A percentile compares a stretch with the other conserved stretches of the same genome.
Conservation (phyloP, 2,329 filamentous ascomycete genomes). For the Hyphodiscus sp. region DNA sequence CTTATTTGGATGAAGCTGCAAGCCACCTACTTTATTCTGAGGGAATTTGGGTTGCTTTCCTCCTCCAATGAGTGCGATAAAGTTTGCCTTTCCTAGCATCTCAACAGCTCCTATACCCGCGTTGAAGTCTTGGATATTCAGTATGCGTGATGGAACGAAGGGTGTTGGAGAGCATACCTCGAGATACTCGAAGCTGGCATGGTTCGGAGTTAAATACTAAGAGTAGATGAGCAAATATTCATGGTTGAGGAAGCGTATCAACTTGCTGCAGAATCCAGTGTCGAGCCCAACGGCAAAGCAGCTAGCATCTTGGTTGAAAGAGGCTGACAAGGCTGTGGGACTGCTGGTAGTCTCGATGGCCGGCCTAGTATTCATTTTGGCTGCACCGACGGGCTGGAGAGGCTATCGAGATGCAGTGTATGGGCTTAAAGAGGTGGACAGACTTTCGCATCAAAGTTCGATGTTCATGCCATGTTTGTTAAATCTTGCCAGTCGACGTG, state of each 20-base stretch:
- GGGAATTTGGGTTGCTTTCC: slow-evolving; percentile 80
- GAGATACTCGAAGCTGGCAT: slow-evolving; percentile 61
- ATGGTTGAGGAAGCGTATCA: background rate
- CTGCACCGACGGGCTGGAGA: background rate
- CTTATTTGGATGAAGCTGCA: background rate
- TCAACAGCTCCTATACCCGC: slow-evolving; percentile 76
- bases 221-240: slow-evolving; percentile 8
- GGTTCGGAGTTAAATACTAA: slow-evolving; percentile 67
- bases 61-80: slow-evolving; percentile 83
- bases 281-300: slow-evolving; percentile 86
- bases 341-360: slow-evolving; percentile 72
- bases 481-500: no score
- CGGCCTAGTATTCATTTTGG: slow-evolving; percentile 79
- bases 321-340: slow-evolving; percentile 71
- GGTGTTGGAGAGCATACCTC: slow-evolving; percentile 36
- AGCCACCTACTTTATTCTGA: slow-evolving; percentile 63
- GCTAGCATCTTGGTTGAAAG: slow-evolving; percentile 79
- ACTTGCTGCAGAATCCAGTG: slow-evolving; percentile 75
- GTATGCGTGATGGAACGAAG: background rate
- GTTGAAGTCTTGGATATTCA: slow-evolving; percentile 57
- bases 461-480: no score
- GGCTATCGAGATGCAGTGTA: background rate
- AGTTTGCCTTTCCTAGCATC: slow-evolving; percentile 84
- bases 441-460: no score
- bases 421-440: background rate